A percentile compares a stretch with the other conserved stretches of the same genome.
phyloP scores from a whole-genome alignment of 768 basidiomycete genomes.

The Phylloporus sp. region DNA sequence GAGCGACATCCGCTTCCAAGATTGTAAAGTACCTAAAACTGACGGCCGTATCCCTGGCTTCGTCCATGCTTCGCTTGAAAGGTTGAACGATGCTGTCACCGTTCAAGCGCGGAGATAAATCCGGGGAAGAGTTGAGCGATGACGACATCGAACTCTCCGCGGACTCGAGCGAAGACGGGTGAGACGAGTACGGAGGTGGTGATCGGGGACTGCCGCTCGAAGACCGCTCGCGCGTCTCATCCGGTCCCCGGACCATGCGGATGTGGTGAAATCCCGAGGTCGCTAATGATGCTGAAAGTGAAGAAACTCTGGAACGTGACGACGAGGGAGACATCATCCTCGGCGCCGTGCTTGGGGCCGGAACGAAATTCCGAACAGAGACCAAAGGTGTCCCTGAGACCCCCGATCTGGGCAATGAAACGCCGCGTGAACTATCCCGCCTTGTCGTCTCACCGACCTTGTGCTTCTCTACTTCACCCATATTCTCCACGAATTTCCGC shows the following conservation, averaged over 20 bases:
- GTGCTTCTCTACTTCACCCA: slow-evolving; percentile 42
- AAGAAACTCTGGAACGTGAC: slow-evolving; percentile 44
- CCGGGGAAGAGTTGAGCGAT: slow-evolving; percentile 14
- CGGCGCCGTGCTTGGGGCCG: slow-evolving; percentile 35
- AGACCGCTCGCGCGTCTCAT: slow-evolving; percentile 13
- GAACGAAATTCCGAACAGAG: slow-evolving; percentile 54
- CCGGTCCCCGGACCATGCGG: slow-evolving; percentile 27
- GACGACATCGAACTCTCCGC: slow-evolving; percentile 20
- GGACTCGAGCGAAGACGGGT: slow-evolving; percentile 30
- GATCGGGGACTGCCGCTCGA: slow-evolving; percentile 22
- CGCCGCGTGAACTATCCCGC: slow-evolving; percentile 21
- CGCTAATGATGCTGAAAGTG: slow-evolving; percentile 66
- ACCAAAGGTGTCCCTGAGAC: slow-evolving; percentile 32
- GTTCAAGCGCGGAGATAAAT: slow-evolving; percentile 20
- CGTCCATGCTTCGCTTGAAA: slow-evolving; percentile 44
- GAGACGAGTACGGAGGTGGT: slow-evolving; percentile 35
- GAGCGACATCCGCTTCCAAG: slow-evolving; percentile 37
- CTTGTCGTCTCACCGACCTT: slow-evolving; percentile 12
- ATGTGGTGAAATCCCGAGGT: slow-evolving; percentile 55
- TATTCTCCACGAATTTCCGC: slow-evolving; percentile 48
- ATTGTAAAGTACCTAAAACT: slow-evolving; percentile 46
- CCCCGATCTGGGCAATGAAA: slow-evolving; percentile 18
- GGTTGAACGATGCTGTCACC: slow-evolving; percentile 31
- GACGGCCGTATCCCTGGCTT: slow-evolving; percentile 40
- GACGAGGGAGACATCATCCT: slow-evolving; percentile 37